phyloP scores from a whole-genome alignment of 1,284 basidiomycete species.

The Inonotus obliquus region DNA sequence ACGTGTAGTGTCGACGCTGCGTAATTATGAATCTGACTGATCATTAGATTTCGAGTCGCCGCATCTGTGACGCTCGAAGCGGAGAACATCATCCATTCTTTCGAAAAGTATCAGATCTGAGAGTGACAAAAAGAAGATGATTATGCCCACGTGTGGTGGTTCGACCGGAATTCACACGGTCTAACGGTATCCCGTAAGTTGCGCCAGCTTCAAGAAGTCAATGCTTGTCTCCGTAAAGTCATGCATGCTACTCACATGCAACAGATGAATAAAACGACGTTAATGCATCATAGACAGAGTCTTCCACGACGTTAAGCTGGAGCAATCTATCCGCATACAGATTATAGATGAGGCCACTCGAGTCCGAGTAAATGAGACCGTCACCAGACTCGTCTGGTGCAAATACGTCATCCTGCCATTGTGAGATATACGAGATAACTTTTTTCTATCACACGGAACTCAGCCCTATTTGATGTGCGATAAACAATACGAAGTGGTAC shows the following conservation, averaged over 20 bases:
- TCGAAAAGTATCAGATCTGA: neutral
- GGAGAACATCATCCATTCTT: constrained; percentile 36
- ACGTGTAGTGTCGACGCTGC: neutral
- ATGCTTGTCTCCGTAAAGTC: neutral
- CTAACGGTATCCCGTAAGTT: constrained; percentile 8
- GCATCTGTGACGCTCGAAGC: constrained; percentile 30
- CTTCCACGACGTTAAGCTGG: constrained; percentile 25
- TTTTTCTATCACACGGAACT: neutral
- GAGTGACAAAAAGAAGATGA: neutral
- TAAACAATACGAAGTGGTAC: neutral
- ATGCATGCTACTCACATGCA: neutral
- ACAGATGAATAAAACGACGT: neutral
- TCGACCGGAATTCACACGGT: neutral
- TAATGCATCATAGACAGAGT: constrained; percentile 11
- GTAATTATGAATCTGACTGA: constrained; percentile 27
- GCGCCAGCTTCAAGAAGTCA: neutral
- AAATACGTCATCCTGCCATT: constrained; percentile 17
- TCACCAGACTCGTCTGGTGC: constrained; percentile 18
- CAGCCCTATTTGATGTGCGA: neutral
- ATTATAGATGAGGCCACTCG: constrained; percentile 42
- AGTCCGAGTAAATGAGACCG: constrained; percentile 29
- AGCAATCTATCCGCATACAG: constrained; percentile 40
- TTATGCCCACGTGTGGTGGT: neutral
- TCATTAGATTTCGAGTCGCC: constrained; percentile 29
- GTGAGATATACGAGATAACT: constrained; percentile 3